Evolutionary conservation across 129 eudicot species (phyloP), one percentile per base, ranked within the genome.

Genomic region (Artemisia annua): DNA sequence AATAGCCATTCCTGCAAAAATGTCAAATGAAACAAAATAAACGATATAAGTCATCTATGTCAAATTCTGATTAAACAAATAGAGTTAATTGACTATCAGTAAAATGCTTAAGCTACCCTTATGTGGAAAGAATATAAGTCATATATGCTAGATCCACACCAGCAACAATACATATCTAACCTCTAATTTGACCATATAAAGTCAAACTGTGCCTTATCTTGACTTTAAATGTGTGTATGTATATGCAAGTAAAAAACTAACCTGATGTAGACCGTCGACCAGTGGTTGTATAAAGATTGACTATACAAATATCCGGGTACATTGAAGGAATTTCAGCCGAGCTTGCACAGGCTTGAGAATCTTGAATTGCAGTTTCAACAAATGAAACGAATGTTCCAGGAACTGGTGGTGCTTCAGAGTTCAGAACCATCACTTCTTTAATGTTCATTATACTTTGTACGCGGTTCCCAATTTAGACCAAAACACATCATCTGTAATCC

Each of bases 181-280:
- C 32, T 28, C 32, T 28, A 28, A 3, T 4, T 3, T 28, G 32
- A 28, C 32, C 32, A 28, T 28, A 28, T 28, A 28, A 28, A 28
- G 32, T 28, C 4, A 28, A 28, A 28, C 5, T 28, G 32, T 28
- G 32, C 32, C 5, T 28, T 28, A 28, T 28, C 5, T 28, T 28
- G 26, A 24, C 26, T 24, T 24, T 24, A 24, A 24, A 24, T 24
- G 26, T 24, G 26, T 53, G 56, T 7, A 53, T 11, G 22, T 53
- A 16, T 53, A 54, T 78, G 65, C 52, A 57, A 44, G 46, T 55
- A 32, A 73, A 28, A 20, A 52, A 65, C 70, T 15, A 63, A 88
- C 95, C 88, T 85, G 88, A 76, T 88, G 95, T 52, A 88, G 83
- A 63, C 87, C 85, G 85, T 62, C 83, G 70, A 46, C 91, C 86